phyloP scores from a whole-genome alignment of 129 eudicot species.

The Escallonia herrerae region DNA sequence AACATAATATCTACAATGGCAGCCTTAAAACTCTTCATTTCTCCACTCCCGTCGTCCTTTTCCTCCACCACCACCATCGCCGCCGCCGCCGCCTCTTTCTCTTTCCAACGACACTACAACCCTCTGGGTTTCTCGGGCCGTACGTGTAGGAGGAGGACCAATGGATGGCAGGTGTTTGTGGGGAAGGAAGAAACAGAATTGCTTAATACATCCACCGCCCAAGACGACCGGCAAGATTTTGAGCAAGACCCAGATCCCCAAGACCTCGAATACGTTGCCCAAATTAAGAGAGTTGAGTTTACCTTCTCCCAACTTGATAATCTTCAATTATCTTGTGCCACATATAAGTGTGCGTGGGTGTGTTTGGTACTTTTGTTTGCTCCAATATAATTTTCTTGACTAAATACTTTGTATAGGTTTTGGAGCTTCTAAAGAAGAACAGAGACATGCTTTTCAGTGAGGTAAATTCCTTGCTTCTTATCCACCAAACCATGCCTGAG shows the following conservation, averaged over 20 bases:
- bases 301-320: neutral
- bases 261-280: slow-evolving; percentile 69
- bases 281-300: slow-evolving; percentile 54
- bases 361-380: neutral
- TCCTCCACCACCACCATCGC: slow-evolving; percentile 10
- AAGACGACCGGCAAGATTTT: slow-evolving; percentile 23
- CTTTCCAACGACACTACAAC: slow-evolving; percentile 16
- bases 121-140: slow-evolving; percentile 10
- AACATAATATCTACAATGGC: slow-evolving; percentile 4
- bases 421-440: slow-evolving; percentile 85
- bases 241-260: slow-evolving; percentile 67
- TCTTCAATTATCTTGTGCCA: neutral
- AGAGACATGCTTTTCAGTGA: slow-evolving; percentile 89
- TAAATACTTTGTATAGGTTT: slow-evolving; percentile 38
- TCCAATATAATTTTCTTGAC: neutral
- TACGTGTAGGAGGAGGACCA: slow-evolving; percentile 18
- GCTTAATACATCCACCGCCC: slow-evolving; percentile 11
- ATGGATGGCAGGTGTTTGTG: slow-evolving; percentile 20
- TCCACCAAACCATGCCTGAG: neutral
- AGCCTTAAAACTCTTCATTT: slow-evolving; percentile 32
- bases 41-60: slow-evolving; percentile 25
- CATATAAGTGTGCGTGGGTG: neutral
- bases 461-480: slow-evolving; percentile 30
- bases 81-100: slow-evolving; percentile 16
- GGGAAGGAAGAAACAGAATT: slow-evolving; percentile 39